Evolutionary conservation across 129 eudicot species (phyloP).

Genomic region (Deinandra increscens): DNA sequence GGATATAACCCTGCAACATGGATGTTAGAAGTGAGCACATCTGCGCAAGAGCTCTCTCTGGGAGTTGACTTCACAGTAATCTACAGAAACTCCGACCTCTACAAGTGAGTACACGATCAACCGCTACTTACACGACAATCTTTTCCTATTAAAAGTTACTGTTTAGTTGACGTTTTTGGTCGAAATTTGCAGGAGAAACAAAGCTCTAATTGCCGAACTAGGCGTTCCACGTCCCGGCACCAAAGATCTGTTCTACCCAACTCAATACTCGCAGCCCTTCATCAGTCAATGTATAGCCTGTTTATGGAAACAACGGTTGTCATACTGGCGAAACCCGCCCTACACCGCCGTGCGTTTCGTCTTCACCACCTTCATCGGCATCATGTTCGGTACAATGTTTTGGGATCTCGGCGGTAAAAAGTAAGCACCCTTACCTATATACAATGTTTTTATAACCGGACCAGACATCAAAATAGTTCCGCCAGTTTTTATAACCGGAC

Average conservation of each 20-base stretch:
- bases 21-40: conserved; percentile 19
- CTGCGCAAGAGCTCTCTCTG: conserved; percentile 6
- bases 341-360: conserved; percentile 81
- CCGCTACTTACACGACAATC: neutral
- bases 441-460: neutral
- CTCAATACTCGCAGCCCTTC: conserved; percentile 63
- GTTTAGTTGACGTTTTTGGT: neutral
- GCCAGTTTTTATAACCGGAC: no score
- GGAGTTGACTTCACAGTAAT: conserved; percentile 8
- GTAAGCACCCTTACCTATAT: conserved; percentile 22
- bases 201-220: conserved; percentile 24
- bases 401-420: conserved; percentile 75
- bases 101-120: neutral
- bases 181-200: conserved; percentile 24
- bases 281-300: conserved; percentile 71
- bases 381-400: conserved; percentile 77
- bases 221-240: conserved; percentile 26
- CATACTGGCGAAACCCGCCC: conserved; percentile 84
- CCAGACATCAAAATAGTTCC: no score
- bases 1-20: conserved; percentile 10
- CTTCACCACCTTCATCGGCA: conserved; percentile 63
- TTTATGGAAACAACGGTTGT: conserved; percentile 83
- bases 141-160: neutral
- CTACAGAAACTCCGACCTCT: conserved; percentile 11
- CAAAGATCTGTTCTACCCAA: conserved; percentile 33